These are phyloP conservation scores for Chaetomium sp. DNA, from an alignment of 2,329 filamentous ascomycete genomes.

Conservation along the genomic window DNA sequence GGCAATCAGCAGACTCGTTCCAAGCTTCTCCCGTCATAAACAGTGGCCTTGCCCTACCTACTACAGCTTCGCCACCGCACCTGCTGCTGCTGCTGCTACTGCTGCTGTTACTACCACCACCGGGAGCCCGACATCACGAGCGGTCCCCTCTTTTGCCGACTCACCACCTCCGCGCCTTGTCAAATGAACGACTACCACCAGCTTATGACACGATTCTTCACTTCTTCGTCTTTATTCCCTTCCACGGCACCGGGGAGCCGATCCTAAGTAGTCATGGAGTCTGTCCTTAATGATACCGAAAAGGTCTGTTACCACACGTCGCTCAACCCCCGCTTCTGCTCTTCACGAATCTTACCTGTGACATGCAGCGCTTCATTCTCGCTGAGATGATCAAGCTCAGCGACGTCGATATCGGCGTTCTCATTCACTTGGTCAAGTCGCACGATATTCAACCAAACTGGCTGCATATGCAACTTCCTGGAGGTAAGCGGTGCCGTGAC, in stretches of 20 bases:
- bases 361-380: slow-evolving; percentile 56
- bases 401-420: slow-evolving; percentile 48
- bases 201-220: slow-evolving; percentile 31
- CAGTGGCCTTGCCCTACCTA: slow-evolving; percentile 19
- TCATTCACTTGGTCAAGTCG: slow-evolving; percentile 52
- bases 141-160: slow-evolving; percentile 24
- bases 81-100: slow-evolving; percentile 30
- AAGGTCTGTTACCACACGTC: slow-evolving; percentile 48
- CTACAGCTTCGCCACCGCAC: slow-evolving; percentile 33
- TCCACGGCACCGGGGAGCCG: slow-evolving; percentile 25
- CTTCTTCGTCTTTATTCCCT: slow-evolving; percentile 20
- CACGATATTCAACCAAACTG: slow-evolving; percentile 40
- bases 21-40: slow-evolving; percentile 13
- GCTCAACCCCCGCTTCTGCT: slow-evolving; percentile 13
- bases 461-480: slow-evolving; percentile 42
- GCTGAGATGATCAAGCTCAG: slow-evolving; percentile 62
- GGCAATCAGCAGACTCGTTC: slow-evolving; percentile 14
- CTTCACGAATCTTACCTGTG: slow-evolving; percentile 20
- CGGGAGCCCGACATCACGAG: slow-evolving; percentile 31
- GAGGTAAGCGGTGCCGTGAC: slow-evolving; percentile 34
- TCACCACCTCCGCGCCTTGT: slow-evolving; percentile 29
- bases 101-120: slow-evolving; percentile 24
- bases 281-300: slow-evolving; percentile 53
- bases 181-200: slow-evolving; percentile 34
- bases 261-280: slow-evolving; percentile 46